Conservation (phyloP, 2,329 filamentous ascomycete species). For the Blumeria graminis region DNA sequence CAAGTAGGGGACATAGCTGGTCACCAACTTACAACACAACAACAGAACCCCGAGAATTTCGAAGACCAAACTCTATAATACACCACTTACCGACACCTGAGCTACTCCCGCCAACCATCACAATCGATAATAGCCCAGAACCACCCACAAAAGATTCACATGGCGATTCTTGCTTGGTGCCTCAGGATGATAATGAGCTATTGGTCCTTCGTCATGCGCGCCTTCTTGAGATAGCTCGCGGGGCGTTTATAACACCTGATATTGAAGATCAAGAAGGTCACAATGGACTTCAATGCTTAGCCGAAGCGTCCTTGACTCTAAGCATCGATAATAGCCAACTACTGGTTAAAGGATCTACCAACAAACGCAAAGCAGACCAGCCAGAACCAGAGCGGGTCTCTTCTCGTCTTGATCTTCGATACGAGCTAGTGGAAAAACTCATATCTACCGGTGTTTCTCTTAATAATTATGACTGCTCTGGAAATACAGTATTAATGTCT, state of each 20-base stretch:
- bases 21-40: neutral
- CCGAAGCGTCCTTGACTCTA: constrained; percentile 3
- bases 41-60: constrained; percentile 2
- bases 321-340: constrained; percentile 2
- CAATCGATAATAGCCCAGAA: neutral
- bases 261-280: constrained; percentile 6
- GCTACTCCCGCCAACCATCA: neutral
- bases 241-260: constrained; percentile 1
- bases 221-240: constrained; percentile 1
- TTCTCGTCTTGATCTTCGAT: constrained; percentile 2
- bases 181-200: neutral
- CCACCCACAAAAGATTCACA: neutral
- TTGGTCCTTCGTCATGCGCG: constrained; percentile 2
- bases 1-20: neutral
- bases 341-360: neutral
- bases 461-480: constrained; percentile 5
- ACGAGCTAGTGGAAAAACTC: constrained; percentile 4
- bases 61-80: constrained; percentile 2
- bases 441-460: constrained; percentile 3
- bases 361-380: constrained; percentile 1
- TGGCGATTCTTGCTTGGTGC: neutral
- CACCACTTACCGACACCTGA: neutral
- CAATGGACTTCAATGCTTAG: constrained; percentile 7
- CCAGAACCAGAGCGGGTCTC: constrained; percentile 1
- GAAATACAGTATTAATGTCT: constrained; percentile 6